Base-by-base conservation (phyloP, 176 grass and related monocot species). In the Rhynchospora tenuis region DNA sequence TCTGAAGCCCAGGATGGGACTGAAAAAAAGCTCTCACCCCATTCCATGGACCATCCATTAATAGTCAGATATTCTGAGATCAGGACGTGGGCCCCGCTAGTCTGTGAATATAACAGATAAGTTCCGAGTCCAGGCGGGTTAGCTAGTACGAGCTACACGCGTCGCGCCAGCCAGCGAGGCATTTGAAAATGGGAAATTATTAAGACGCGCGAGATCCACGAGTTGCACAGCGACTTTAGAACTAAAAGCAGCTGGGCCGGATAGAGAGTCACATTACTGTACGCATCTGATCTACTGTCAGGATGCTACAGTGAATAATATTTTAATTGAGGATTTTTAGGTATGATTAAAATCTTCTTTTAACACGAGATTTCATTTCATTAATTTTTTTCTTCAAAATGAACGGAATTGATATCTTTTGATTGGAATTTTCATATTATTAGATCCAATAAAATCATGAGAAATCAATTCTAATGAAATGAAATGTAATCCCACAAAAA, bases 111-210 rank as follows among this genome's bases (percentile, higher is more conserved):
- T 3, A 51, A 55, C 6, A 6, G 29, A 14, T 77, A 77, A 54
- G 46, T 77, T 9, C n/a, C 19, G 5, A 6, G 50, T 24, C 45
- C 54, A 77, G 11, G 26, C 28, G 13, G 27, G 7, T 13, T 16
- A 23, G n/a, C 1, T 14, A 28, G 16, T 43, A 38, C 20, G 72
- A 27, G 20, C 20, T 76, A 71, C 46, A 8, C 46, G 45, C 73
- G 43, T 50, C 22, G 72, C 72, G 72, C 72, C 73, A 24, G 73
- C 45, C 73, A 77, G 73, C 73, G 38, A 77, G 46, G 73, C 73
- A 51, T 77, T 77, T 77, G 20, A 54, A 77, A 48, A 50, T 51
- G n/a, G 43, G 22, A 28, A 13, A 52, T 64, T 64, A 64, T 64
- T 64, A 64, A 45, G 15, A 48, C 31, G 45, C 17, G 69, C 69